phyloP scores from a whole-genome alignment of 768 basidiomycete genomes.

The Trametes villosa region DNA sequence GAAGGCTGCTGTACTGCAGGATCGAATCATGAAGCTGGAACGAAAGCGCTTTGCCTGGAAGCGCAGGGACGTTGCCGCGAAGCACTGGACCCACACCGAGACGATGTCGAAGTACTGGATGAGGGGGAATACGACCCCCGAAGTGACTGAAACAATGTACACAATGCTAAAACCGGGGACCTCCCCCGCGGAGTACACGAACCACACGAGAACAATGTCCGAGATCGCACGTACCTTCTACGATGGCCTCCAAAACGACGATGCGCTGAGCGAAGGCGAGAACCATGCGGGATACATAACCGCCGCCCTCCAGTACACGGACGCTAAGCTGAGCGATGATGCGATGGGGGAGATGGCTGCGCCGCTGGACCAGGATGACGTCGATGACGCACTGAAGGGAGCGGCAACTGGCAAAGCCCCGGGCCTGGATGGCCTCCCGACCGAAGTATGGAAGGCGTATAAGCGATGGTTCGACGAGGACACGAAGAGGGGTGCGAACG shows the following conservation, averaged over 20 bases:
- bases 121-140: neutral
- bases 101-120: neutral
- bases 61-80: neutral
- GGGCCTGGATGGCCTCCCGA: slow-evolving; percentile 12
- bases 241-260: neutral
- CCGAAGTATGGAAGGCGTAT: slow-evolving; percentile 20
- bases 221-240: neutral
- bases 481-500: neutral
- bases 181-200: neutral
- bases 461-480: slow-evolving; percentile 9
- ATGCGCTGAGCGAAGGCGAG: neutral
- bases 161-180: neutral
- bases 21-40: neutral
- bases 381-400: neutral
- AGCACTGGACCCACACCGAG: neutral
- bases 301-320: neutral
- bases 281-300: neutral
- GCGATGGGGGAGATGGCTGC: neutral
- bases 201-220: neutral
- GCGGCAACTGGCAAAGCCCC: neutral
- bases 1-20: too few species aligned
- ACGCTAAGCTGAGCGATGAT: neutral
- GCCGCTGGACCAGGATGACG: neutral
- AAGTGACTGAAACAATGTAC: neutral
- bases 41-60: neutral